These are phyloP conservation scores for Willaertia magna DNA, from an alignment of 208 protist species.

Conservation along the genomic window DNA sequence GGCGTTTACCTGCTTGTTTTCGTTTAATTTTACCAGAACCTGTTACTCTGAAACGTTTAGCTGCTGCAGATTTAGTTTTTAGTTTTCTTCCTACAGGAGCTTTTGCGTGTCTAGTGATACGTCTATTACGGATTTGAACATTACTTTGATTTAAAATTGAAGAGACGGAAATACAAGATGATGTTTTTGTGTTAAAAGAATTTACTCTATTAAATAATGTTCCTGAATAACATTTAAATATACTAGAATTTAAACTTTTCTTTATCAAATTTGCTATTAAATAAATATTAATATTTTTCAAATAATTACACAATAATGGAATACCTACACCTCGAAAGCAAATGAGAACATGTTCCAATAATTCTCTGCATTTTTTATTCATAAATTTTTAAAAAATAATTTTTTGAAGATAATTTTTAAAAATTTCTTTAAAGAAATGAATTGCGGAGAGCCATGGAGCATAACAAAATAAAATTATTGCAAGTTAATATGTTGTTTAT, in stretches of 20 bases:
- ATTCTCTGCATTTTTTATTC: no score
- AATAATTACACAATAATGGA: no score
- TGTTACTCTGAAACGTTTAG: not conserved
- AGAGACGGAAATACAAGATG: not conserved
- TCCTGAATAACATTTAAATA: not conserved
- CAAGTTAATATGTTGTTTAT: no score
- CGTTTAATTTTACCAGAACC: not conserved
- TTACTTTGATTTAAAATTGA: not conserved
- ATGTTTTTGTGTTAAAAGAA: not conserved
- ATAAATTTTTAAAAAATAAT: no score
- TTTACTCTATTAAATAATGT: not conserved
- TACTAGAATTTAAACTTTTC: not conserved
- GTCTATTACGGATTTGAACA: not conserved
- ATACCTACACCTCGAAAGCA: no score
- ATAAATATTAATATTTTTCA: no score
- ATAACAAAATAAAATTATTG: no score
- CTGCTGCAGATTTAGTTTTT: not conserved
- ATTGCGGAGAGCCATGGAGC: no score
- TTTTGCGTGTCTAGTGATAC: not conserved
- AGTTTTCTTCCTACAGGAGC: not conserved
- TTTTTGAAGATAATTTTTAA: no score
- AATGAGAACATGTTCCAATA: no score
- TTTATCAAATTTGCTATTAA: not conserved
- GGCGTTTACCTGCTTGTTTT: not conserved
- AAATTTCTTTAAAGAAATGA: no score